Evolutionary conservation across 2,329 filamentous ascomycete genomes (phyloP).

Genomic region (Apiospora pterosperma): DNA sequence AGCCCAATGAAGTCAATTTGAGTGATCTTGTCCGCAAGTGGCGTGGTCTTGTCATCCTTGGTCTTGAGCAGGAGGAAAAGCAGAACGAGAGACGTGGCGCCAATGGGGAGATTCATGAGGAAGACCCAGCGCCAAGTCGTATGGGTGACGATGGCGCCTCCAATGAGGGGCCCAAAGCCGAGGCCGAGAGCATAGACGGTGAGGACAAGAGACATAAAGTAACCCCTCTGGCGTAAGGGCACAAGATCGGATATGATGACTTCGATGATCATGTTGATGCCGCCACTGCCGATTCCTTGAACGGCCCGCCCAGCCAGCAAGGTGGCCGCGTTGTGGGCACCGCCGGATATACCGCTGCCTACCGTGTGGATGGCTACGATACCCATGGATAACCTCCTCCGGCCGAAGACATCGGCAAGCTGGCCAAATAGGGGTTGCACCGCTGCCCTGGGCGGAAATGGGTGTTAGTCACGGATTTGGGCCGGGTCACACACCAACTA

Average conservation of each 20-base stretch:
- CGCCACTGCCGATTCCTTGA: slow-evolving; percentile 28
- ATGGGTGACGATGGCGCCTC: slow-evolving; percentile 50
- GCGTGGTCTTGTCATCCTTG: neutral
- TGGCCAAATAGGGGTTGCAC: slow-evolving; percentile 43
- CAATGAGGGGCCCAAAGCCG: slow-evolving; percentile 47
- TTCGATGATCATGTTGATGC: neutral
- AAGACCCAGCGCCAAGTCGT: slow-evolving; percentile 61
- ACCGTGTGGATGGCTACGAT: neutral
- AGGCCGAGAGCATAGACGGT: slow-evolving; percentile 45
- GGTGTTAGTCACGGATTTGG: neutral
- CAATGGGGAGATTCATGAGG: slow-evolving; percentile 59
- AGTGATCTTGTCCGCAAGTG: neutral
- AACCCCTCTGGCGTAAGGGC: slow-evolving; percentile 29
- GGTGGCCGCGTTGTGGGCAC: slow-evolving; percentile 7
- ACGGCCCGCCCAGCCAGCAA: slow-evolving; percentile 40
- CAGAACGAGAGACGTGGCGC: neutral
- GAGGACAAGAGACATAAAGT: slow-evolving; percentile 25
- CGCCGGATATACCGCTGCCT: neutral
- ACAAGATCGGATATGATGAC: slow-evolving; percentile 32
- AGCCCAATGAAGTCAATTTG: neutral
- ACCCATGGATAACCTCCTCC: neutral
- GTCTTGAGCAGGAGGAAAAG: too few species aligned
- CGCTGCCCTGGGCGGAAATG: too few species aligned
- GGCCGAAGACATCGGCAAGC: slow-evolving; percentile 13
- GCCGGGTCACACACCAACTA: too few species aligned